These are phyloP conservation scores for Cryptococcus amylolentus DNA, from an alignment of 1,284 basidiomycete species.

Conservation along the genomic window DNA sequence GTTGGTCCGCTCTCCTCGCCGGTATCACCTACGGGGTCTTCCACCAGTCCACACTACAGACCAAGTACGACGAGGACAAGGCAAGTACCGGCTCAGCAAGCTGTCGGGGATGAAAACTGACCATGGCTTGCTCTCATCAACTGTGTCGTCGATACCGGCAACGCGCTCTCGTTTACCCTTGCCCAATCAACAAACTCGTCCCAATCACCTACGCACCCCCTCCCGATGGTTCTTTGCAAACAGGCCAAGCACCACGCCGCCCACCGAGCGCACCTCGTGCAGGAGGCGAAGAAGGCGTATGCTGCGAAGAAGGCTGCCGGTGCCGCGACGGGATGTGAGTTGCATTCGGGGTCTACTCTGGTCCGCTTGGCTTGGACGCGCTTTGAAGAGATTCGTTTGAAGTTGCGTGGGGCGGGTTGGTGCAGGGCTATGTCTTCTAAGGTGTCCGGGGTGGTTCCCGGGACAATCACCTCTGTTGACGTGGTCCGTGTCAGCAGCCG, in stretches of 20 bases:
- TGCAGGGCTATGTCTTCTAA: neutral
- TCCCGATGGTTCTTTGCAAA: neutral
- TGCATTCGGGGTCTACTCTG: neutral
- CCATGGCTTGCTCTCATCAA: neutral
- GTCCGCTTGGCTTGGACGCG: neutral
- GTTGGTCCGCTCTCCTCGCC: slow-evolving; percentile 84
- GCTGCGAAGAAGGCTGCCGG: slow-evolving; percentile 63
- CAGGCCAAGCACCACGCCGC: slow-evolving; percentile 21
- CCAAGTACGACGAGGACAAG: slow-evolving; percentile 61
- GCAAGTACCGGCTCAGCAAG: slow-evolving; percentile 22
- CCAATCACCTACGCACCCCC: neutral
- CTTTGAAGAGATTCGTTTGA: neutral
- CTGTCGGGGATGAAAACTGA: neutral
- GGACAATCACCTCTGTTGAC: no score
- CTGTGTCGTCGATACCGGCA: neutral
- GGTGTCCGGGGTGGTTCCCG: neutral
- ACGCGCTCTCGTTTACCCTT: neutral
- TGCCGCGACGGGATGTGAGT: slow-evolving; percentile 20
- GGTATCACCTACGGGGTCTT: slow-evolving; percentile 90
- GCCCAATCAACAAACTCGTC: neutral
- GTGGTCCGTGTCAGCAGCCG: no score
- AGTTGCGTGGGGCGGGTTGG: neutral
- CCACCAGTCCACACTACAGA: slow-evolving; percentile 86
- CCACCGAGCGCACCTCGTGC: slow-evolving; percentile 71
- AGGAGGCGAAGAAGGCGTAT: slow-evolving; percentile 88